phyloP scores from a whole-genome alignment of 1,284 basidiomycete genomes.

The Grifola frondosa region DNA sequence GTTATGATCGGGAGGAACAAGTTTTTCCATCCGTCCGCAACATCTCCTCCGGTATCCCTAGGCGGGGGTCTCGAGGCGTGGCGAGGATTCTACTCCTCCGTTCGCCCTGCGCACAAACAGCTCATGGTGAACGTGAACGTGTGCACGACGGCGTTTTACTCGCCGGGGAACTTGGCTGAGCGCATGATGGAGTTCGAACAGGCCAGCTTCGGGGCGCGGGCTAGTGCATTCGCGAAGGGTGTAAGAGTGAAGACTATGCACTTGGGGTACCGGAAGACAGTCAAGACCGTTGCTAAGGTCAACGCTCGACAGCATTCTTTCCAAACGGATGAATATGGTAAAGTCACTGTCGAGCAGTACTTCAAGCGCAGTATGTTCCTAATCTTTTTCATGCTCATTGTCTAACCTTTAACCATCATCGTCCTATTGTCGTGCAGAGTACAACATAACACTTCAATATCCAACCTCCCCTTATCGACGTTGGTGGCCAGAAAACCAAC shows the following conservation, averaged over 20 bases:
- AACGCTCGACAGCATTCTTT: conserved; percentile 57
- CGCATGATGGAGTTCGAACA: conserved; percentile 53
- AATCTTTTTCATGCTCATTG: not conserved
- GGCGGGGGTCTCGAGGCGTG: conserved; percentile 69
- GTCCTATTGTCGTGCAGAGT: conserved; percentile 42
- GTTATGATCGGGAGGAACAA: conserved; percentile 74
- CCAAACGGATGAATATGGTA: conserved; percentile 47
- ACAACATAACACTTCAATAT: conserved; percentile 46
- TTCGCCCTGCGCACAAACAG: conserved; percentile 67
- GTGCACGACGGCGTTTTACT: conserved; percentile 77
- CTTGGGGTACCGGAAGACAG: conserved; percentile 58
- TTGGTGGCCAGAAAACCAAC: conserved; percentile 51
- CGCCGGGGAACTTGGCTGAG: conserved; percentile 56
- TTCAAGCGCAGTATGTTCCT: conserved; percentile 53
- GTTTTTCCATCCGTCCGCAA: conserved; percentile 65
- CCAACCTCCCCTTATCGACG: conserved; percentile 65
- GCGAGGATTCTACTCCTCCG: conserved; percentile 75
- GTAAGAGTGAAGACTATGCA: conserved; percentile 60
- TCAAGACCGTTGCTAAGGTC: conserved; percentile 47
- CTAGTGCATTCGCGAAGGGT: conserved; percentile 53
- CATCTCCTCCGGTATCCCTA: conserved; percentile 41
- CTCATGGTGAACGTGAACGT: conserved; percentile 81
- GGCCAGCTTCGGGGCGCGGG: conserved; percentile 51
- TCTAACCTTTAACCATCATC: not conserved
- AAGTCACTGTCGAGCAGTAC: conserved; percentile 62